A percentile compares a stretch with the other conserved stretches of the same genome.
phyloP scores from a whole-genome alignment of 2,329 filamentous ascomycete species.

The Cercospora berteroae region DNA sequence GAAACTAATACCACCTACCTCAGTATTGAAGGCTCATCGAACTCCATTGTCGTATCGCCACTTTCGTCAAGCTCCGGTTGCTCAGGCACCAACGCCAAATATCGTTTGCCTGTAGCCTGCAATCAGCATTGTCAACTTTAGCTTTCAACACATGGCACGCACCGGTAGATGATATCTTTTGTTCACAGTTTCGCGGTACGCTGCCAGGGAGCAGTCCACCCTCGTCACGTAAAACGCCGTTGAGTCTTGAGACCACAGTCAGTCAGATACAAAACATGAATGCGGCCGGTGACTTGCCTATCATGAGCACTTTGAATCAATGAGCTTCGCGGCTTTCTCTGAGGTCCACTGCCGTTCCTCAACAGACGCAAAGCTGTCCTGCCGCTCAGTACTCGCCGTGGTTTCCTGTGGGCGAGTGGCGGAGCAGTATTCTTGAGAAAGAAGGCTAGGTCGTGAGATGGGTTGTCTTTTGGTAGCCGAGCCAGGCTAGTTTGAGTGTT shows the following conservation, averaged over 20 bases:
- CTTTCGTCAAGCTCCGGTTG: slow-evolving; percentile 10
- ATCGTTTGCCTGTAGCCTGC: slow-evolving; percentile 27
- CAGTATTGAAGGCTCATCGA: slow-evolving; percentile 21
- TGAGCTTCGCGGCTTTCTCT: slow-evolving; percentile 14
- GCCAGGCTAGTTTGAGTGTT: slow-evolving; percentile 35
- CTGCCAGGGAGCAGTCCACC: slow-evolving; percentile 30
- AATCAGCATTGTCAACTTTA: slow-evolving; percentile 14
- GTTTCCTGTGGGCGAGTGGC: slow-evolving; percentile 30
- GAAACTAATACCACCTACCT: slow-evolving; percentile 16
- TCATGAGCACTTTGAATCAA: slow-evolving; percentile 27
- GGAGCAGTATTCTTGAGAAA: slow-evolving; percentile 43
- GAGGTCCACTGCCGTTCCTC: slow-evolving; percentile 16
- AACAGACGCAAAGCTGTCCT: slow-evolving; percentile 38
- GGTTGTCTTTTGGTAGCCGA: slow-evolving; percentile 31
- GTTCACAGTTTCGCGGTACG: slow-evolving; percentile 32
- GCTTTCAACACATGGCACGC: not conserved
- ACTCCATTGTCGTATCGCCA: not conserved
- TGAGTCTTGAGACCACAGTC: slow-evolving; percentile 16
- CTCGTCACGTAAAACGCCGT: slow-evolving; percentile 30
- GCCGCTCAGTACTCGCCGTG: slow-evolving; percentile 29
- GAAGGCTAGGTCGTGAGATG: slow-evolving; percentile 39
- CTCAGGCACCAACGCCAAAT: slow-evolving; percentile 28
- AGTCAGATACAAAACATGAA: slow-evolving; percentile 16
- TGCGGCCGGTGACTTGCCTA: slow-evolving; percentile 20
- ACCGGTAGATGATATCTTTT: slow-evolving; percentile 39